A percentile compares a stretch with the other conserved stretches of the same genome.
phyloP scores from a whole-genome alignment of 129 eudicot species.

The Logfia minima region DNA sequence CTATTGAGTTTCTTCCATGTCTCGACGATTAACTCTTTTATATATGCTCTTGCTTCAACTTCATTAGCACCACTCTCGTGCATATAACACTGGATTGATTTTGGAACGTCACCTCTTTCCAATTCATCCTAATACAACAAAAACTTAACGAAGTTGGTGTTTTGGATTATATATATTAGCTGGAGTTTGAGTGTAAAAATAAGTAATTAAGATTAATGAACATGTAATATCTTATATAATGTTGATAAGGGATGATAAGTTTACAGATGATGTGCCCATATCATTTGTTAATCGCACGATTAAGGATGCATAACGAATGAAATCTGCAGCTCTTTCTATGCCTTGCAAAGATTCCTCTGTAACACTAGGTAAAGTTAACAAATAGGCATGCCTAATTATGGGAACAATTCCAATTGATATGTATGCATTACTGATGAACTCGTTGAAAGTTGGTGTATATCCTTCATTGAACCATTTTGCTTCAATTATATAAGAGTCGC shows the following conservation, averaged over 20 bases:
- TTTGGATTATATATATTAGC: no score
- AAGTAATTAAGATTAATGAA: neutral
- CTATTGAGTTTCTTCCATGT: no score
- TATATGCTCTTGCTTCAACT: no score
- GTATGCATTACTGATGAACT: conserved; percentile 44
- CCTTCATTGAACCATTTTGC: conserved; percentile 47
- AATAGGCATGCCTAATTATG: conserved; percentile 29
- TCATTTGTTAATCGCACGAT: conserved; percentile 49
- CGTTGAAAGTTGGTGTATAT: conserved; percentile 44
- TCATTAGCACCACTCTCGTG: no score
- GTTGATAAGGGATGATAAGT: neutral
- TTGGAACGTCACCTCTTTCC: no score
- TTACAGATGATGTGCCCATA: conserved; percentile 57
- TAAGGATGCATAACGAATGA: conserved; percentile 30
- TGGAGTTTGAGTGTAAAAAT: neutral
- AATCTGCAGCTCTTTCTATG: conserved; percentile 24
- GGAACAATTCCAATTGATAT: conserved; percentile 39
- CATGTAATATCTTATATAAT: neutral
- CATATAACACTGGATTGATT: no score
- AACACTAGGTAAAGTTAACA: conserved; percentile 13
- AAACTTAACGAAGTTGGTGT: no score
- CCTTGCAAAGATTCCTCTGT: conserved; percentile 29
- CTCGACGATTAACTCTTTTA: no score
- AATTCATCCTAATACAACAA: no score
- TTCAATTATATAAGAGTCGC: conserved; percentile 33